Base-by-base conservation (phyloP, 2,329 filamentous ascomycete genomes). In the Alternaria burnsii region DNA sequence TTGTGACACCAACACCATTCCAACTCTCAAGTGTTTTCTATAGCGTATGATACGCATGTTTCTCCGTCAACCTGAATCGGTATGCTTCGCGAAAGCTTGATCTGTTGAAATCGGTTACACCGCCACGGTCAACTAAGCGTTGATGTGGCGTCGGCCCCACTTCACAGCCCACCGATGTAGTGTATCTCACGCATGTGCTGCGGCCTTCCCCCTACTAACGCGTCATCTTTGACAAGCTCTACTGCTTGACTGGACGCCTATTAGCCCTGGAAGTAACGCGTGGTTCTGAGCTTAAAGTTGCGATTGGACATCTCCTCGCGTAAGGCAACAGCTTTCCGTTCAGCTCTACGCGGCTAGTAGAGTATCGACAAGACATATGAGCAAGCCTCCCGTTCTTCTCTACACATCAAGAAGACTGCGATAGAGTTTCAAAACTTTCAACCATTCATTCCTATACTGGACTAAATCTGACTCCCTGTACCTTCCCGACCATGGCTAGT, bases 401-500 rank as follows among this genome's bases (percentile, higher is more conserved):
- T 24, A 38, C 24, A 46, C 18, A 12, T 24, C 22, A 41, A 34
- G 40, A 26, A 18, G 34, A 6, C 20, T 40, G 14, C 16, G 26
- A 16, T 20, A 3, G 18, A 18, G 32, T 7, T 20, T 11, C 52
- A 28, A 40, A 10, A 0, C 18, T 20, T 22, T 38, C 40, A 20
- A 9, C 22, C 12, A 36, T 14, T 47, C 26, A 24, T 32, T 12
- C 3, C 28, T 18, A 18, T 4, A 26, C 30, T 18, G 46, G 38
- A 18, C 16, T 18, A 40, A 11, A 1, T 11, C 24, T 40, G 22
- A 32, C 18, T 16, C n/a, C 18, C 26, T 5, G 12, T 10, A 50
- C 6, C 20, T 36, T 34, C 20, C 30, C 30, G 1, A 64, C 12
- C 46, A 76, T 76, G 73, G 67, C 72, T 34, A 63, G 69, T n/a